Evolutionary conservation across 2,329 filamentous ascomycete species (phyloP).

Genomic region (Alternaria conjuncta): DNA sequence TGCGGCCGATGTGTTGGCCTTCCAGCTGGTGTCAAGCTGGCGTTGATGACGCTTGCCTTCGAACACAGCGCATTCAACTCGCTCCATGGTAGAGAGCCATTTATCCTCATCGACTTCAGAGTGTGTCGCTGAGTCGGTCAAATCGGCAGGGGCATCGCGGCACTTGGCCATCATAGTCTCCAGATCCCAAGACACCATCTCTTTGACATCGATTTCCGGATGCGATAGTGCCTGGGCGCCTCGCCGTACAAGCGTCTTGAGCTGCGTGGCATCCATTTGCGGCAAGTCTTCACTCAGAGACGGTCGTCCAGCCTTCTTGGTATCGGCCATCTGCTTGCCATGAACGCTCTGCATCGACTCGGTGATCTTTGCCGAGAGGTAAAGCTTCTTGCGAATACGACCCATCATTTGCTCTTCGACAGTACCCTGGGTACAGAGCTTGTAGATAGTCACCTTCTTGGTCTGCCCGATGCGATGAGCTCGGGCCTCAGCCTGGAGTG

Average conservation of each 20-base stretch:
- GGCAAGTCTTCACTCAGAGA: conserved; percentile 56
- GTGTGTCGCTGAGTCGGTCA: conserved; percentile 42
- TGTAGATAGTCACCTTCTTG: conserved; percentile 62
- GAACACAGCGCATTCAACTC: conserved; percentile 64
- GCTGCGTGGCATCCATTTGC: conserved; percentile 58
- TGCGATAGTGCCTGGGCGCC: conserved; percentile 61
- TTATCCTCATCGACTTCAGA: conserved; percentile 59
- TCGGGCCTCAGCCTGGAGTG: conserved; percentile 61
- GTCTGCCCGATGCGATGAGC: conserved; percentile 64
- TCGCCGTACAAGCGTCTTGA: conserved; percentile 62
- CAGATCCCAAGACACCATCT: conserved; percentile 66
- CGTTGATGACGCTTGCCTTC: conserved; percentile 61
- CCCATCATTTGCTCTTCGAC: conserved; percentile 66
- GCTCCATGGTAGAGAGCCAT: conserved; percentile 64
- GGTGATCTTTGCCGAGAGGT: conserved; percentile 66
- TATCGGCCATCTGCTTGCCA: conserved; percentile 36
- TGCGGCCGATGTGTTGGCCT: conserved; percentile 32
- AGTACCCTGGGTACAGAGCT: conserved; percentile 63
- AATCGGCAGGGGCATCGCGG: conserved; percentile 58
- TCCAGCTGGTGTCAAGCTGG: conserved; percentile 37
- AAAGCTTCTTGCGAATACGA: conserved; percentile 66
- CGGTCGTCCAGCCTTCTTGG: conserved; percentile 18
- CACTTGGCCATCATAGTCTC: conserved; percentile 61
- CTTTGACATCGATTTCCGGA: conserved; percentile 60
- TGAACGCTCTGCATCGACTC: conserved; percentile 65